phyloP scores from a whole-genome alignment of 106 monocot genomes.

The Dendrobium nobile region DNA sequence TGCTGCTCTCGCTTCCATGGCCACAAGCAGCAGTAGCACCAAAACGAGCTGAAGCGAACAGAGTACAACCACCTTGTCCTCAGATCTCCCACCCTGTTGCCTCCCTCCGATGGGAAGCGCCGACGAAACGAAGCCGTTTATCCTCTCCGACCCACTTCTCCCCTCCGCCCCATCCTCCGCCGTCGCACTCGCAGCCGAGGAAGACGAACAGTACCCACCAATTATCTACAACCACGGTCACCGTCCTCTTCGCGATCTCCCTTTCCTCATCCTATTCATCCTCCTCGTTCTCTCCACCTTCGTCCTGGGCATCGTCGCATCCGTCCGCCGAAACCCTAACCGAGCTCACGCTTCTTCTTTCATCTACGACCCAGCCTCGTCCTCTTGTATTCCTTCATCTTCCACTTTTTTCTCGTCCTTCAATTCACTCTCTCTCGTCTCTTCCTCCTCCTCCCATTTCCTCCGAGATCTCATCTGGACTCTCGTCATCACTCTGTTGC shows the following conservation, averaged over 20 bases:
- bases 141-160: conserved; percentile 23
- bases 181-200: background rate
- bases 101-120: conserved; percentile 24
- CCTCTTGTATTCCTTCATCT: conserved; percentile 22
- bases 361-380: conserved; percentile 28
- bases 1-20: background rate
- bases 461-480: conserved; percentile 42
- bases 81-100: background rate
- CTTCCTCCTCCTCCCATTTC: conserved; percentile 13
- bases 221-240: conserved; percentile 56
- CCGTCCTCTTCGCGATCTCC: conserved; percentile 65
- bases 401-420: conserved; percentile 9
- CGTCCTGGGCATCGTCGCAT: conserved; percentile 36
- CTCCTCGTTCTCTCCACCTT: conserved; percentile 50
- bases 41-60: background rate
- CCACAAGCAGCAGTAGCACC: background rate
- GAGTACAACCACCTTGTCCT: background rate
- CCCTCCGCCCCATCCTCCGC: conserved; percentile 3
- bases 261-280: conserved; percentile 53
- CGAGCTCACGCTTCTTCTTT: conserved; percentile 25
- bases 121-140: conserved; percentile 28
- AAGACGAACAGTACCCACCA: conserved; percentile 39
- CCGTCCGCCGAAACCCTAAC: conserved; percentile 42
- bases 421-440: conserved; percentile 11
- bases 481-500: conserved; percentile 53